Evolutionary conservation across 2,329 filamentous ascomycete genomes (phyloP), one percentile per base, ranked within the genome.

Genomic region (Monilinia laxa): DNA sequence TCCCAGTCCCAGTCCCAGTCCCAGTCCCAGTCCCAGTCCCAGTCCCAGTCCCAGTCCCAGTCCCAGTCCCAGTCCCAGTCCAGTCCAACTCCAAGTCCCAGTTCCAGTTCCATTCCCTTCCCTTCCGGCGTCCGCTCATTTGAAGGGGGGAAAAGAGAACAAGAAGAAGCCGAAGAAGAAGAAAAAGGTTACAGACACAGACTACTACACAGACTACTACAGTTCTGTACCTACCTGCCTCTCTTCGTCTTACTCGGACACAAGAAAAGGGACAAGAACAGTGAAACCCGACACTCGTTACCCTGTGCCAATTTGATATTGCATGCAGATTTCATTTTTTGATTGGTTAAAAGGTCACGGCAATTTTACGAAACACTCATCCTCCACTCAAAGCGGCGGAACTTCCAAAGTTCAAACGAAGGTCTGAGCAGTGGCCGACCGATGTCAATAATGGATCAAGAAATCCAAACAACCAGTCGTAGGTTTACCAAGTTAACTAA

Each of bases 401-500:
- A 31, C 63, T 59, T 20, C 45, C 55, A 65, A 65, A 59, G 54
- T 65, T 45, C 54, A 65, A 65, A 59, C 54, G 49, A 65, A 68
- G 63, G 66, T 68, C 55, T 68, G 56, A 64, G 62, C 47, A 54
- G 62, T 55, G 42, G 42, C 64, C 64, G 38, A 65, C 68, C 64
- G 38, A 65, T 68, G 63, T 47, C 60, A 72, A 54, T 63, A 75
- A 42, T 75, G 74, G 73, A 76, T 28, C 64, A 47, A 64, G 73
- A 74, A 64, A 69, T 72, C 65, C 74, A 73, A 67, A 67, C 69
- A 62, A 68, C 71, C 18, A 69, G 84, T 71, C 85, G 87, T 78
- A 85, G 85, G 78, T 84, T 89, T 71, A 84, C 84, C 75, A 89
- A 89, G 81, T 60, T 60, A 38, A 60, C 55, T 35, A 87, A 86